Evolutionary conservation across 176 grass and related monocot species (phyloP).

Genomic region (Cenchrus fungigraminus): DNA sequence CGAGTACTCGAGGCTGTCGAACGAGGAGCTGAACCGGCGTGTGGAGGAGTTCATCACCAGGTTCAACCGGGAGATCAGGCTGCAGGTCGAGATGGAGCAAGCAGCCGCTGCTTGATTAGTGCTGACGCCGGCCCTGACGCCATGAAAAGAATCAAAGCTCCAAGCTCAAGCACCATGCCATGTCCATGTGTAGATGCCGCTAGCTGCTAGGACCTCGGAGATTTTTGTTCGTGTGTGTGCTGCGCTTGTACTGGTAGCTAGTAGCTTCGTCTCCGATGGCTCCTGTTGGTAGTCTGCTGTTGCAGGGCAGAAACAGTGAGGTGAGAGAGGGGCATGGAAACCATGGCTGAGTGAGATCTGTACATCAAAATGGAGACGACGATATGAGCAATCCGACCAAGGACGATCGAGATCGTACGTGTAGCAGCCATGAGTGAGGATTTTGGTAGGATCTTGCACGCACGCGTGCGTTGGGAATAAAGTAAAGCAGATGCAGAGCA

Average conservation of each 20-base stretch:
- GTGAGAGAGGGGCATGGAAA: conserved; percentile 17
- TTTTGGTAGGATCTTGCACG: conserved; percentile 17
- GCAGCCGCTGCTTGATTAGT: conserved; percentile 2
- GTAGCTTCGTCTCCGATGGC: conserved; percentile 22
- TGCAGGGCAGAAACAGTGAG: conserved; percentile 26
- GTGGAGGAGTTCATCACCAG: conserved; percentile 93
- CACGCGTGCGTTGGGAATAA: conserved; percentile 17
- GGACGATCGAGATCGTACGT: neutral
- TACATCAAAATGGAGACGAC: neutral
- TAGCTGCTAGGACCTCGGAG: neutral
- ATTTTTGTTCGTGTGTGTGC: neutral
- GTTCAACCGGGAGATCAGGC: conserved; percentile 87
- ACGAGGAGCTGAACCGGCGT: conserved; percentile 87
- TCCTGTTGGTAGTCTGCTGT: conserved; percentile 1
- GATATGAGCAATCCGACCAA: neutral
- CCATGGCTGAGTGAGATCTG: neutral
- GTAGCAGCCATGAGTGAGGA: conserved; percentile 13
- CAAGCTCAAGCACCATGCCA: neutral
- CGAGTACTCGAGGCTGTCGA: conserved; percentile 70
- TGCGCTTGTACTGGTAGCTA: neutral
- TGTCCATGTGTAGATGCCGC: conserved; percentile 35
- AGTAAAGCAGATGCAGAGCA: neutral
- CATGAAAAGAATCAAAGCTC: neutral
- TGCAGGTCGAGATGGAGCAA: conserved; percentile 60
- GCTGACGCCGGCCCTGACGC: neutral